A percentile compares a stretch with the other conserved stretches of the same genome.
Conservation (phyloP, 768 basidiomycete genomes). For the Trametes sanguinea region DNA sequence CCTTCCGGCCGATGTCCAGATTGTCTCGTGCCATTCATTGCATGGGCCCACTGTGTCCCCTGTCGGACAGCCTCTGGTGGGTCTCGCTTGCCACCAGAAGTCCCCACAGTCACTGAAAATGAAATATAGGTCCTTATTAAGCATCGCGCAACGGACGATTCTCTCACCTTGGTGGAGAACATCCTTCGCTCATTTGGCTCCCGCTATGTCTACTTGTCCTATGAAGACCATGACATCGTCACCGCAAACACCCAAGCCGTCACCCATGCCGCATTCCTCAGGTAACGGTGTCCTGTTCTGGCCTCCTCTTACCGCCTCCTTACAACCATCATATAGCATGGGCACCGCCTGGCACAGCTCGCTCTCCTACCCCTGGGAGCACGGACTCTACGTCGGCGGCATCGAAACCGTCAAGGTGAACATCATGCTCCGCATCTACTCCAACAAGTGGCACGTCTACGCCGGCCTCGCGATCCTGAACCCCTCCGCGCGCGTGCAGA, state of each 20-base stretch:
- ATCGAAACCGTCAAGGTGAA: slow-evolving; percentile 99
- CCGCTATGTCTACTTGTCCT: slow-evolving; percentile 90
- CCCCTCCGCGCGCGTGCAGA: slow-evolving; percentile 84
- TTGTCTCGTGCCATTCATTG: slow-evolving; percentile 91
- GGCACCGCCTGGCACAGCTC: slow-evolving; percentile 91
- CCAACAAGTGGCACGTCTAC: slow-evolving; percentile 99
- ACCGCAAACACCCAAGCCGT: slow-evolving; percentile 99
- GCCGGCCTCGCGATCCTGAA: slow-evolving; percentile 98
- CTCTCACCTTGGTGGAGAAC: slow-evolving; percentile 75
- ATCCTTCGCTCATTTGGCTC: slow-evolving; percentile 80
- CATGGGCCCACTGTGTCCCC: slow-evolving; percentile 92
- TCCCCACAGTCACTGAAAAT: background rate
- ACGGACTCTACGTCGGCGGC: slow-evolving; percentile 91
- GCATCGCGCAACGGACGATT: slow-evolving; percentile 76
- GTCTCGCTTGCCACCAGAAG: background rate
- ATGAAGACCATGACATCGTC: slow-evolving; percentile 93
- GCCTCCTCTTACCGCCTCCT: background rate
- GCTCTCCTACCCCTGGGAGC: slow-evolving; percentile 90
- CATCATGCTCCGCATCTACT: slow-evolving; percentile 93
- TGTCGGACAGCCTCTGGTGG: slow-evolving; percentile 86
- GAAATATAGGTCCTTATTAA: slow-evolving; percentile 76
- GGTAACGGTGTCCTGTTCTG: slow-evolving; percentile 45
- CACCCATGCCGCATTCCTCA: slow-evolving; percentile 95
- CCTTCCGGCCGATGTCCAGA: slow-evolving; percentile 83
- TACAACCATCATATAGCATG: slow-evolving; percentile 62